A percentile compares a stretch with the other conserved stretches of the same genome.
These are phyloP conservation scores for Carex pumila DNA, from an alignment of 176 grass and related monocot genomes.

Conservation along the genomic window DNA sequence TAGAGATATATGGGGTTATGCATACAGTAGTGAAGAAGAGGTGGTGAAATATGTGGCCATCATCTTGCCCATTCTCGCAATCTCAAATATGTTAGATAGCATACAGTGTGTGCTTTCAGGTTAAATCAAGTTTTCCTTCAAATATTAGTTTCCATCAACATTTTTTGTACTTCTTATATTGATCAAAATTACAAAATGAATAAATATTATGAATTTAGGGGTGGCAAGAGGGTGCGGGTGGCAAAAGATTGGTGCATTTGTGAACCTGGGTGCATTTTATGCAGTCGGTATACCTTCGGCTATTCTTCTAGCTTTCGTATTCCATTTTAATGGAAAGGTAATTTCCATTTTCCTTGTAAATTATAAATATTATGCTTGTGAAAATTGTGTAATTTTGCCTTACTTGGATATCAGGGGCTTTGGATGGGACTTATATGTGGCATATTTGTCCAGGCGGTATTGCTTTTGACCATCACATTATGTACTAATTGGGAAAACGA, in stretches of 20 bases:
- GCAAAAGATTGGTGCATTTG: constrained; percentile 63
- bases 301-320: constrained; percentile 51
- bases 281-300: constrained; percentile 46
- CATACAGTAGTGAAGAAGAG: constrained; percentile 69
- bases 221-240: constrained; percentile 74
- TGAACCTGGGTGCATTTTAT: constrained; percentile 76
- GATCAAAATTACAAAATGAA: neutral
- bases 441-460: constrained; percentile 37
- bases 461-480: constrained; percentile 33
- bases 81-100: constrained; percentile 52
- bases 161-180: constrained; percentile 8
- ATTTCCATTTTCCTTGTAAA: neutral
- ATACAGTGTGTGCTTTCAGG: constrained; percentile 85
- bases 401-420: constrained; percentile 45
- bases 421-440: constrained; percentile 75
- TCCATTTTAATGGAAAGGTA: constrained; percentile 48
- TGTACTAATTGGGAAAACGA: constrained; percentile 65
- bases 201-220: constrained; percentile 27
- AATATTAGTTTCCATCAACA: neutral
- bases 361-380: neutral
- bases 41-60: constrained; percentile 60
- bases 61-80: constrained; percentile 67
- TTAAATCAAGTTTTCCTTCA: constrained; percentile 8
- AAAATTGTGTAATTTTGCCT: neutral
- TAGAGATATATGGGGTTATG: constrained; percentile 58